Conservation (phyloP, 352 stramenopile species). For the Phytopythium chamaehyphon region DNA sequence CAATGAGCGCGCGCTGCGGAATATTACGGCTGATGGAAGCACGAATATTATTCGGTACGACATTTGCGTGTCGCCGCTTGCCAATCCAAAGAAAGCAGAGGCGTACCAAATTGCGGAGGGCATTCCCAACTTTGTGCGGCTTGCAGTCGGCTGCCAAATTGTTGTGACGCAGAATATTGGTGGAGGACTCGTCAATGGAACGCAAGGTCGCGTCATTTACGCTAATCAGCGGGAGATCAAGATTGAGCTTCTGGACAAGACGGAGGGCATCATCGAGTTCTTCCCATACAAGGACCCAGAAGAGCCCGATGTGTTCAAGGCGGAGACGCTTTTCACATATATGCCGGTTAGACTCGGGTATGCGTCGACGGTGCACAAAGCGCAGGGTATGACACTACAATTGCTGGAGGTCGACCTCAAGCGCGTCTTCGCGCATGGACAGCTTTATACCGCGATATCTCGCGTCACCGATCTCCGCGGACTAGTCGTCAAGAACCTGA, state of each 20-base stretch:
- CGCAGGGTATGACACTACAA: constrained; percentile 9
- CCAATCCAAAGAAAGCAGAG: constrained; percentile 8
- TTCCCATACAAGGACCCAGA: constrained; percentile 10
- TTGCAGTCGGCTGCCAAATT: constrained; percentile 8
- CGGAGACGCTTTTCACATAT: constrained; percentile 8
- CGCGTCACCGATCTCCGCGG: constrained; percentile 8
- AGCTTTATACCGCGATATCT: constrained; percentile 9
- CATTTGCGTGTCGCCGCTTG: constrained; percentile 2
- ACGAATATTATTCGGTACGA: constrained; percentile 3
- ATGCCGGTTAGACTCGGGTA: constrained; percentile 9
- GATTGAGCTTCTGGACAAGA: constrained; percentile 6
- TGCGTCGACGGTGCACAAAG: constrained; percentile 10
- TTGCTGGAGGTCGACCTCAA: constrained; percentile 9
- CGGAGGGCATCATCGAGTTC: constrained; percentile 5
- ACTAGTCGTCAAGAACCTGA: constrained; percentile 9
- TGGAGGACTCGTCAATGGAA: constrained; percentile 5
- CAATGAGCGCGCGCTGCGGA: constrained; percentile 5
- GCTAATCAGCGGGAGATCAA: background rate
- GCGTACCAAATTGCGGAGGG: constrained; percentile 8
- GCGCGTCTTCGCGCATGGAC: constrained; percentile 5
- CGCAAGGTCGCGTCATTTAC: constrained; percentile 4
- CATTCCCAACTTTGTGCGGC: constrained; percentile 2
- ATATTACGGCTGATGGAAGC: background rate
- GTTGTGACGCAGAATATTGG: constrained; percentile 8
- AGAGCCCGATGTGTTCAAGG: constrained; percentile 7